Evolutionary conservation across 495 filamentous ascomycete genomes (phyloP).

Genomic region (Xylaria intraflava): DNA sequence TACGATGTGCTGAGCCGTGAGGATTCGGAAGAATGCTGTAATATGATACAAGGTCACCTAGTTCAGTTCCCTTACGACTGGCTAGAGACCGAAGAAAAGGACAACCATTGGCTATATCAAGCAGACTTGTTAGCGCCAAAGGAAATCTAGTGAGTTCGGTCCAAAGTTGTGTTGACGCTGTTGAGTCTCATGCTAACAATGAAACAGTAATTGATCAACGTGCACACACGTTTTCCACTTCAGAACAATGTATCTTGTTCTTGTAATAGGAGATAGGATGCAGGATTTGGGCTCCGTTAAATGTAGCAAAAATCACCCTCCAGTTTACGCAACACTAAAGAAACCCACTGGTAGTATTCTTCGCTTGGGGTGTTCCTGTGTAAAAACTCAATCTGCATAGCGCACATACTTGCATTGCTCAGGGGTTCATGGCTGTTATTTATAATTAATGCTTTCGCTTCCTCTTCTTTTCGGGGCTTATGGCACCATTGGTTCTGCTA

Average conservation of each 20-base stretch:
- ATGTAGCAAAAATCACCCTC: not conserved
- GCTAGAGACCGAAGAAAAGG: conserved; percentile 82
- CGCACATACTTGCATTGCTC: not conserved
- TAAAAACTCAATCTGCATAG: not conserved
- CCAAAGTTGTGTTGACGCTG: not conserved
- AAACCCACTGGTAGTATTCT: not conserved
- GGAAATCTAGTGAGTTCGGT: conserved; percentile 82
- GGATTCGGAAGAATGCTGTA: conserved; percentile 74
- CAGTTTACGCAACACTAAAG: not conserved
- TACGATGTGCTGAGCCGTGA: conserved; percentile 67
- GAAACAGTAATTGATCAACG: conserved; percentile 2
- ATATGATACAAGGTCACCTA: conserved; percentile 78
- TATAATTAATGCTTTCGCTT: not conserved
- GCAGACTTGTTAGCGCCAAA: conserved; percentile 92
- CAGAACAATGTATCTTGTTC: not conserved
- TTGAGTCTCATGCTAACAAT: not conserved
- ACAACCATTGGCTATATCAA: conserved; percentile 94
- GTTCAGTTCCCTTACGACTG: conserved; percentile 94
- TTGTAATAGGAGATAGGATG: not conserved
- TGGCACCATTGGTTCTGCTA: no score
- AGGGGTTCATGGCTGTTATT: not conserved
- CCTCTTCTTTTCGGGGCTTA: no score
- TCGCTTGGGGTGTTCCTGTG: not conserved
- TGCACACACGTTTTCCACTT: not conserved
- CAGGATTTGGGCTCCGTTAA: not conserved